Evolutionary conservation across 441 rosid genomes (phyloP).

Genomic region (Capsella rubella): DNA sequence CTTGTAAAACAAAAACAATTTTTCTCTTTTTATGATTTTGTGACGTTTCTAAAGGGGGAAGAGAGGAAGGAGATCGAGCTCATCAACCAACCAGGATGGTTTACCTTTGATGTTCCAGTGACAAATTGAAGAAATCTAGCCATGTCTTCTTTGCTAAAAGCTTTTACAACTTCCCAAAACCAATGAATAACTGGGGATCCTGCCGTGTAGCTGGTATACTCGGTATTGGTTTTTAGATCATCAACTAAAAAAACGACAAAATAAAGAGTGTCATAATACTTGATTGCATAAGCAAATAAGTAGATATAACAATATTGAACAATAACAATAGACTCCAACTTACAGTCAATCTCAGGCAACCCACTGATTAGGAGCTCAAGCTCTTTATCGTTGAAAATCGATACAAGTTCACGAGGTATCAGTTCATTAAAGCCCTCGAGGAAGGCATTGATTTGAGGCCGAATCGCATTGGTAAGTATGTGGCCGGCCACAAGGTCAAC

Average conservation of each 20-base stretch:
- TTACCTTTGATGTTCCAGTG: slow-evolving; percentile 98
- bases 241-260: slow-evolving; percentile 64
- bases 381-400: slow-evolving; percentile 97
- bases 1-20: slow-evolving; percentile 2
- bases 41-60: not conserved
- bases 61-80: slow-evolving; percentile 1
- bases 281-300: slow-evolving; percentile 11
- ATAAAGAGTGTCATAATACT: slow-evolving; percentile 23
- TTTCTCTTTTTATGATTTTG: not conserved
- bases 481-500: slow-evolving; percentile 99
- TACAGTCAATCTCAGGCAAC: slow-evolving; percentile 98
- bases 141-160: slow-evolving; percentile 96
- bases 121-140: slow-evolving; percentile 94
- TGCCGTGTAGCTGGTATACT: slow-evolving; percentile 86
- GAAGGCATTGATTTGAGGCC: slow-evolving; percentile 94
- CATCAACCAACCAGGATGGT: not conserved
- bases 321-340: slow-evolving; percentile 49
- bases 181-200: slow-evolving; percentile 90
- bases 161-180: slow-evolving; percentile 98
- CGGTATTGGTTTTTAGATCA: slow-evolving; percentile 86
- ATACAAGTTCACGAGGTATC: slow-evolving; percentile 80
- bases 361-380: slow-evolving; percentile 98
- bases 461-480: slow-evolving; percentile 94
- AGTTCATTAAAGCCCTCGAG: slow-evolving; percentile 90
- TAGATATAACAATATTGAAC: slow-evolving; percentile 14